Percentiles rank a stretch among this genome's conserved stretches.
Evolutionary conservation across 2,329 filamentous ascomycete genomes (phyloP).

Genomic region (Colletotrichum agaves): DNA sequence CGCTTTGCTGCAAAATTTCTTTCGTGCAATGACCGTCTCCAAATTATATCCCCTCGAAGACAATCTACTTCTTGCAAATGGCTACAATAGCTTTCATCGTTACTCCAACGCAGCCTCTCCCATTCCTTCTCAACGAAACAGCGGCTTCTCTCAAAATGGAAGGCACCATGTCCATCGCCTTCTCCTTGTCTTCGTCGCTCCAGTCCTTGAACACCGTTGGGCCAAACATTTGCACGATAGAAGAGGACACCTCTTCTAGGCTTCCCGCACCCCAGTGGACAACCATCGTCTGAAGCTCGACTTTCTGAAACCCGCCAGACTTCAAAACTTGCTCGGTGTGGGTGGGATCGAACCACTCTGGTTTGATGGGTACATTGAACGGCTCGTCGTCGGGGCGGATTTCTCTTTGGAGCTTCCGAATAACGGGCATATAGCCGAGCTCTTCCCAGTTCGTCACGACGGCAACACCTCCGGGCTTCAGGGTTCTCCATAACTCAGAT

Average conservation of each 20-base stretch:
- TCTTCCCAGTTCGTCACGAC: slow-evolving; percentile 47
- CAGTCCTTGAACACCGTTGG: slow-evolving; percentile 8
- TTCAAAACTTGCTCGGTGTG: slow-evolving; percentile 14
- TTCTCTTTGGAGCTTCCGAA: slow-evolving; percentile 31
- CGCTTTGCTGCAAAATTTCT: too few species aligned
- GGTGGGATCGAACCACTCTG: slow-evolving; percentile 24
- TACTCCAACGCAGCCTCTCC: neutral
- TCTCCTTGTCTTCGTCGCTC: slow-evolving; percentile 24
- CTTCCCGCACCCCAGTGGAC: slow-evolving; percentile 25
- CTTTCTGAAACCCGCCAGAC: slow-evolving; percentile 21
- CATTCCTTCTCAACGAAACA: neutral
- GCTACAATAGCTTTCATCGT: slow-evolving; percentile 30
- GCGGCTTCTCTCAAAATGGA: neutral
- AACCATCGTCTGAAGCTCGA: neutral
- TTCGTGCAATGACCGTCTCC: too few species aligned
- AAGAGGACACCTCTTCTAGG: neutral
- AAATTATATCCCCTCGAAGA: too few species aligned
- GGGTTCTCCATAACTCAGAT: slow-evolving; percentile 50
- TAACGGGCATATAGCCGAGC: slow-evolving; percentile 38
- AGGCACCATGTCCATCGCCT: neutral
- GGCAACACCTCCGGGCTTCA: slow-evolving; percentile 49
- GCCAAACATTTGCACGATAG: slow-evolving; percentile 9
- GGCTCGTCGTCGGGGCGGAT: slow-evolving; percentile 34
- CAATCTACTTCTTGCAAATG: slow-evolving; percentile 22
- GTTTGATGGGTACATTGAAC: slow-evolving; percentile 34